phyloP scores from a whole-genome alignment of 192 early-diverging fungal genomes.

The Linnemannia exigua region DNA sequence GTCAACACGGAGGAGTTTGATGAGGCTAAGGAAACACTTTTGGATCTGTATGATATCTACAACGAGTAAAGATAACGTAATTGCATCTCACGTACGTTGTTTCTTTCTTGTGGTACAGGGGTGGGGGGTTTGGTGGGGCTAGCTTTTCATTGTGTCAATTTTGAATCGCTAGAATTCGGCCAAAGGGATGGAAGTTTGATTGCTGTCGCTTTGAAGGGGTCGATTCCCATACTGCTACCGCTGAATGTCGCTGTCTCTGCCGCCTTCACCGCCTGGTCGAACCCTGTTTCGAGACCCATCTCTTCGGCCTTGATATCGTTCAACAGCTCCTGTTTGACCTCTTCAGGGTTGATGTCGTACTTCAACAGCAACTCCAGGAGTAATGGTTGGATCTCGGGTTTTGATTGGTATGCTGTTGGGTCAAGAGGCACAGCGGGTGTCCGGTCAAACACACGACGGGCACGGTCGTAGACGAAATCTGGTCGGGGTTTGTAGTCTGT shows the following conservation, averaged over 20 bases:
- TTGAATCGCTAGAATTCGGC: not conserved
- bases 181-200: not conserved
- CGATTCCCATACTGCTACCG: slow-evolving; percentile 5
- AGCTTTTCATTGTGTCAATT: not conserved
- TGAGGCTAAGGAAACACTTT: slow-evolving; percentile 34
- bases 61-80: slow-evolving; percentile 25
- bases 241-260: not conserved
- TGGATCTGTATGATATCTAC: slow-evolving; percentile 54
- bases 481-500: slow-evolving; percentile 13
- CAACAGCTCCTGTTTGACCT: slow-evolving; percentile 10
- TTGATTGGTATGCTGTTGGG: slow-evolving; percentile 5
- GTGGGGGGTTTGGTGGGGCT: not conserved
- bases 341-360: slow-evolving; percentile 32
- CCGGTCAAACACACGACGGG: slow-evolving; percentile 46
- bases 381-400: not conserved
- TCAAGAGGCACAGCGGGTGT: slow-evolving; percentile 6
- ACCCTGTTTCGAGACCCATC: not conserved
- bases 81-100: not conserved
- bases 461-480: slow-evolving; percentile 41
- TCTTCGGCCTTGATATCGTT: not conserved
- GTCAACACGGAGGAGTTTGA: slow-evolving; percentile 43
- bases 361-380: slow-evolving; percentile 22
- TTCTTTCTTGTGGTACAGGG: not conserved
- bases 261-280: not conserved
- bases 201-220: slow-evolving; percentile 19